Evolutionary conservation across 2,329 filamentous ascomycete species (phyloP).

Genomic region (Cadophora malorum): DNA sequence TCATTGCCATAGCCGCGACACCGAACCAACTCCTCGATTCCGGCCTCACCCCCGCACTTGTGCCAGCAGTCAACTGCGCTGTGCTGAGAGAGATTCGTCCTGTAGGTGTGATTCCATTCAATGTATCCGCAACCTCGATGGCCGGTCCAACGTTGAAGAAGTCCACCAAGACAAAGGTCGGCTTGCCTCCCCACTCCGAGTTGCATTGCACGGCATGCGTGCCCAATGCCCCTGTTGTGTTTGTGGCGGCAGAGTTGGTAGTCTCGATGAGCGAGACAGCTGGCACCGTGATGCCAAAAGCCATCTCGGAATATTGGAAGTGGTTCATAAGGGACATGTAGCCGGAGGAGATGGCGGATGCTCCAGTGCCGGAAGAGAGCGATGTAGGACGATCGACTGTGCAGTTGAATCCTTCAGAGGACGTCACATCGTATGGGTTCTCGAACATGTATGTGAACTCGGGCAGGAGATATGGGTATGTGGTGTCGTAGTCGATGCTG

Average conservation of each 20-base stretch:
- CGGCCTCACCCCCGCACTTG: slow-evolving; percentile 16
- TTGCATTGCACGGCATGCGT: slow-evolving; percentile 60
- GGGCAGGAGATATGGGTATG: slow-evolving; percentile 64
- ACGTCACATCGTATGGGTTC: slow-evolving; percentile 70
- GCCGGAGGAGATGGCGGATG: slow-evolving; percentile 61
- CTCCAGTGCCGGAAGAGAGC: slow-evolving; percentile 50
- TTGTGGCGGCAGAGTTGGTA: slow-evolving; percentile 69
- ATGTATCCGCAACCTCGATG: slow-evolving; percentile 69
- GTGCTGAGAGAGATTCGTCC: slow-evolving; percentile 40
- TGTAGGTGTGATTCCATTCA: slow-evolving; percentile 61
- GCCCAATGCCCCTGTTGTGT: slow-evolving; percentile 59
- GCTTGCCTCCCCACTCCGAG: slow-evolving; percentile 63
- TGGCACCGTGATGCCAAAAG: slow-evolving; percentile 64
- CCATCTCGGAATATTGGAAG: slow-evolving; percentile 69
- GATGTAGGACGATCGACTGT: slow-evolving; percentile 67
- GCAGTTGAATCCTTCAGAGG: slow-evolving; percentile 73
- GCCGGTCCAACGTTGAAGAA: slow-evolving; percentile 78
- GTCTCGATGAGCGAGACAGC: slow-evolving; percentile 63
- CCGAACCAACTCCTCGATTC: slow-evolving; percentile 21
- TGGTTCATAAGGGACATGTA: slow-evolving; percentile 80
- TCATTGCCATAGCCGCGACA: slow-evolving; percentile 29
- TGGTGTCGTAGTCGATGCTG: slow-evolving; percentile 51
- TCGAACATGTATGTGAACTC: slow-evolving; percentile 76
- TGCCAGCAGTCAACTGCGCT: slow-evolving; percentile 33
- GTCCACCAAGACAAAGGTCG: slow-evolving; percentile 80